Base-by-base conservation (phyloP, 768 basidiomycete genomes). In the Phaeolepiota aurea region DNA sequence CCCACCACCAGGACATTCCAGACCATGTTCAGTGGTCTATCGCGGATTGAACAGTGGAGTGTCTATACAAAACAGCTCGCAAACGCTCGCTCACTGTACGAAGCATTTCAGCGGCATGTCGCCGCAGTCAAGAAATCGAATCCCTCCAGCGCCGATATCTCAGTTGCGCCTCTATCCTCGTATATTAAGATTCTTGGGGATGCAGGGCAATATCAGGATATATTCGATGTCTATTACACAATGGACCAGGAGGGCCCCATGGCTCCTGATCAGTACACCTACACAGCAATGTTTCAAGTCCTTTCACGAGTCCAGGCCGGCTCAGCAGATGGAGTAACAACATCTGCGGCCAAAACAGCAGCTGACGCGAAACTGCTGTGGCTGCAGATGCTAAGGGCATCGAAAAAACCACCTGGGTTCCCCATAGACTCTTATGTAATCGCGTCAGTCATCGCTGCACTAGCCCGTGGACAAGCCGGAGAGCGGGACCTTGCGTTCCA, bases 211-310 rank as follows among this genome's bases (percentile, higher is more conserved):
- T 72, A 79, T 43, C 77, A 86, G 46, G 73, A 73, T 42, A 71
- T 87, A 12, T 85, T 87, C 48, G 84, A 88, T 44, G 75, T 89
- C 37, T 89, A 79, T 60, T 75, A 84, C 47, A 67, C 68, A 11
- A 58, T 90, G 55, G 77, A 80, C 41, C 52, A 68, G n/a, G 68
- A 75, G 2, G 85, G 84, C 5, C 74, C 72, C 2, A 52, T 79
- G n/a, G 65, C 76, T 0, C 76, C 87, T 3, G 66, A 80, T 48
- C 66, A 68, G 38, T 67, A 69, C 47, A 63, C 84, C 16, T 88
- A 74, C 56, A 75, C 81, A 5, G 72, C 74, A 36, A 74, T 90
- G 63, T 73, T 91, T 51, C 66, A 68, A 32, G 74, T 75, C 56
- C 51, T 69, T 14, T 40, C 53, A 40, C 50, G 58, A 33, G 47